These are phyloP conservation scores for Nematocida parisii DNA, from an alignment of 371 early-diverging fungal genomes.

Conservation along the genomic window DNA sequence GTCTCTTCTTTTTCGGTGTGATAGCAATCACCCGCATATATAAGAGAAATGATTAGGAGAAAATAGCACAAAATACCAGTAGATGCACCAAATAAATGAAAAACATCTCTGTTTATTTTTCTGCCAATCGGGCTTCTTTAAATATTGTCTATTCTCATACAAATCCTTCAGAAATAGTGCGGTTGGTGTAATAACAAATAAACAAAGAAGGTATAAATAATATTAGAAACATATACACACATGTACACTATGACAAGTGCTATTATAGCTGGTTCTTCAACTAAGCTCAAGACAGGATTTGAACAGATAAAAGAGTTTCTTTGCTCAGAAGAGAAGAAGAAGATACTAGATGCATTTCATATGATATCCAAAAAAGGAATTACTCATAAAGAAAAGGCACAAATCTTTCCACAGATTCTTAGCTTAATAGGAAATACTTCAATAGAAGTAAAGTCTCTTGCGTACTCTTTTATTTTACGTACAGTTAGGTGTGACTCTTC, in stretches of 20 bases:
- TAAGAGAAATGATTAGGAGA: too few species aligned
- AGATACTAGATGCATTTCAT: conserved; percentile 25
- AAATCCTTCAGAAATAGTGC: too few species aligned
- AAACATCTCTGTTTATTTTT: too few species aligned
- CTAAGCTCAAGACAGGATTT: conserved; percentile 13
- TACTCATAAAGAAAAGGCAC: conserved; percentile 21
- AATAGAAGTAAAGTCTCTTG: conserved; percentile 41
- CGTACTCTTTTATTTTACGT: conserved; percentile 48
- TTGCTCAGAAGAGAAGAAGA: conserved; percentile 16
- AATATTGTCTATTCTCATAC: too few species aligned
- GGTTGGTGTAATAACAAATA: not conserved
- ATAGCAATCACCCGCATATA: too few species aligned
- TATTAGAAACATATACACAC: not conserved
- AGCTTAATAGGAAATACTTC: conserved; percentile 11
- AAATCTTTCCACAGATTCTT: conserved; percentile 43
- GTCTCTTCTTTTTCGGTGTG: too few species aligned
- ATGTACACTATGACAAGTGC: conserved; percentile 18
- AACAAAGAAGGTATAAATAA: not conserved
- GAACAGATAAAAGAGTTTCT: conserved; percentile 18
- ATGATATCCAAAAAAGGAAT: conserved; percentile 17
- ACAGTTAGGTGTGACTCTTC: conserved; percentile 12
- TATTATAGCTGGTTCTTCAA: not conserved
- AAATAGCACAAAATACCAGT: too few species aligned
- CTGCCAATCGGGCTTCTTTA: too few species aligned
- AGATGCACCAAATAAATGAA: too few species aligned